Percentiles rank a stretch among this genome's conserved stretches.
Evolutionary conservation across 176 grass and related monocot species (phyloP).

Genomic region (Raddia distichophylla): DNA sequence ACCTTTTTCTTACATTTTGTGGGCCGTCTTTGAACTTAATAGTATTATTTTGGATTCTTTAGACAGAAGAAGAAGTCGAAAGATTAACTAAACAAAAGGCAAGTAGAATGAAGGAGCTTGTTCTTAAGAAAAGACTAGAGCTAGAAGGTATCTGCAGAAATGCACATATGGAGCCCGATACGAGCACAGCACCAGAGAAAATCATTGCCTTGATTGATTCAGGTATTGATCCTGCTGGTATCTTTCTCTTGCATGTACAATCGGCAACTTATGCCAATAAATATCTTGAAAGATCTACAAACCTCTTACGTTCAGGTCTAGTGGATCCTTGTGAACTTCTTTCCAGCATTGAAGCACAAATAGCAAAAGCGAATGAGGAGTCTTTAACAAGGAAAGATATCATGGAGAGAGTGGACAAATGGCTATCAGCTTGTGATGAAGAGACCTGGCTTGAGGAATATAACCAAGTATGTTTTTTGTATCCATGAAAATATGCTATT

Average conservation of each 20-base stretch:
- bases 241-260: not conserved
- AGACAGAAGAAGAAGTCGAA: slow-evolving; percentile 83
- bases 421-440: slow-evolving; percentile 84
- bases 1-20: slow-evolving; percentile 34
- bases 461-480: slow-evolving; percentile 62
- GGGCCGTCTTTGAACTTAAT: slow-evolving; percentile 8
- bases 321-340: slow-evolving; percentile 96
- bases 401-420: slow-evolving; percentile 79
- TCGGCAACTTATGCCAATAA: slow-evolving; percentile 31
- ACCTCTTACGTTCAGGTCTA: slow-evolving; percentile 60
- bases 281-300: slow-evolving; percentile 35
- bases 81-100: slow-evolving; percentile 76
- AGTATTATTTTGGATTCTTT: slow-evolving; percentile 37
- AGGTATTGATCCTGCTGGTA: slow-evolving; percentile 50
- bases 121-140: slow-evolving; percentile 87
- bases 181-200: slow-evolving; percentile 86
- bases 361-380: slow-evolving; percentile 80
- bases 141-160: slow-evolving; percentile 88
- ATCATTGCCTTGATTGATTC: slow-evolving; percentile 84
- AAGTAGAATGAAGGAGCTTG: slow-evolving; percentile 97
- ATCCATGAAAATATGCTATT: slow-evolving; percentile 26
- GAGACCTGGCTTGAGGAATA: slow-evolving; percentile 99
- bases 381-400: slow-evolving; percentile 83
- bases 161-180: slow-evolving; percentile 82
- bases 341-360: slow-evolving; percentile 81